Conservation (phyloP, 75 land plant genomes). For the Pinus albicaulis region DNA sequence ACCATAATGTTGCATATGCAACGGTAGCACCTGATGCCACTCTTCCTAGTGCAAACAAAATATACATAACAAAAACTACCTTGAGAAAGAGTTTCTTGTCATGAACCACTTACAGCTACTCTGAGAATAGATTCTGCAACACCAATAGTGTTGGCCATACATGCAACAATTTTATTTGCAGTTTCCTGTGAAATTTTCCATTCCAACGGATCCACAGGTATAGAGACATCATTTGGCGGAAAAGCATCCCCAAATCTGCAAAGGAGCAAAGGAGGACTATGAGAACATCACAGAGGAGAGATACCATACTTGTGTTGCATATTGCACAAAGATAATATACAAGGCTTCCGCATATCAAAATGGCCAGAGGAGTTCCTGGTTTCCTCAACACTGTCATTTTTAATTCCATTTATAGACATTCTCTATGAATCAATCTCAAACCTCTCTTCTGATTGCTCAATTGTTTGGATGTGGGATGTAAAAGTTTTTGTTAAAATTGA, state of each 20-base stretch:
- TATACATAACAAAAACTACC: constrained; percentile 43
- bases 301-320: constrained; percentile 56
- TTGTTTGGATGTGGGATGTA: too few species aligned
- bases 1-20: constrained; percentile 26
- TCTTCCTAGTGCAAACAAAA: constrained; percentile 47
- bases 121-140: constrained; percentile 94
- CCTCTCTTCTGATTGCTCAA: too few species aligned
- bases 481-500: too few species aligned
- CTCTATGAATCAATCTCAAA: too few species aligned
- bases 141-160: constrained; percentile 89
- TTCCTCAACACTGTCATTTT: not conserved
- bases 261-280: constrained; percentile 89
- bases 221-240: constrained; percentile 84
- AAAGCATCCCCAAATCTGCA: constrained; percentile 88
- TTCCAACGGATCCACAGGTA: constrained; percentile 92
- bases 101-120: constrained; percentile 92
- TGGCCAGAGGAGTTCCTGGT: constrained; percentile 43
- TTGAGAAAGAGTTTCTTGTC: constrained; percentile 89
- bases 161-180: constrained; percentile 74
- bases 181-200: constrained; percentile 95
- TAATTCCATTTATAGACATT: too few species aligned
- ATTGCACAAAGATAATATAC: constrained; percentile 88
- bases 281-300: constrained; percentile 80
- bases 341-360: constrained; percentile 66
- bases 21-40: constrained; percentile 45